Base-by-base conservation (phyloP, 768 basidiomycete species). In the Suillus bovinus region DNA sequence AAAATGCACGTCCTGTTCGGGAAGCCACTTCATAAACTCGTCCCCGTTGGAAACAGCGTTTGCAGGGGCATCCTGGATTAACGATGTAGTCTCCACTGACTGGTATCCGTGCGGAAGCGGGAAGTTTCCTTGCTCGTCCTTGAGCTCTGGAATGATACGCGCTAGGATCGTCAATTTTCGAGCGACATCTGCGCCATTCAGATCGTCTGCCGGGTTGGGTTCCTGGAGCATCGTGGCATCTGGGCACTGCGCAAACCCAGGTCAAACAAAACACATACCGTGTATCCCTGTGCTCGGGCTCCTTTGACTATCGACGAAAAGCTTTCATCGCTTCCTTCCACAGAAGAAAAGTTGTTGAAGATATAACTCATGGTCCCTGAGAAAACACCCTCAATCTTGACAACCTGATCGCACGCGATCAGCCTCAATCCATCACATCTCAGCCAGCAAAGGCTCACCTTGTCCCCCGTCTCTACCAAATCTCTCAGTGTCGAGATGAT, bases 301-400 rank as follows among this genome's bases (percentile, higher is more conserved):
- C 87, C 75, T 62, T 85, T 85, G 60, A 99, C 96, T 39, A 99
- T 89, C 29, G 92, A 88, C 5, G 94, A 96, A 78, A 99, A 99
- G 33, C 79, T 78, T 1, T 89, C 88, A 0, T 89, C 90, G 55
- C 84, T 83, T 5, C 86, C 77, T 52, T 83, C 81, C 2, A 85
- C 87, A 5, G 86, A 88, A 3, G 92, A 75, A 89, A 79, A 95
- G 93, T 94, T 88, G 79, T 99, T 99, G 84, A 99, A 99, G 78
- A 99, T 99, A 79, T 99, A 99, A 72, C 91, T 94, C 82, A 99
- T 86, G 3, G 97, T 99, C 10, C 97, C 97, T 5, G 93, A 95
- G 76, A 99, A 93, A 24, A 99, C 97, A 42, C 97, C 97, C 75
- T 99, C 97, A 66, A 99, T 93, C 81, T 93, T 96, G 69, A 82